Base-by-base conservation (phyloP, 768 basidiomycete genomes). In the Termitomyces sp. region DNA sequence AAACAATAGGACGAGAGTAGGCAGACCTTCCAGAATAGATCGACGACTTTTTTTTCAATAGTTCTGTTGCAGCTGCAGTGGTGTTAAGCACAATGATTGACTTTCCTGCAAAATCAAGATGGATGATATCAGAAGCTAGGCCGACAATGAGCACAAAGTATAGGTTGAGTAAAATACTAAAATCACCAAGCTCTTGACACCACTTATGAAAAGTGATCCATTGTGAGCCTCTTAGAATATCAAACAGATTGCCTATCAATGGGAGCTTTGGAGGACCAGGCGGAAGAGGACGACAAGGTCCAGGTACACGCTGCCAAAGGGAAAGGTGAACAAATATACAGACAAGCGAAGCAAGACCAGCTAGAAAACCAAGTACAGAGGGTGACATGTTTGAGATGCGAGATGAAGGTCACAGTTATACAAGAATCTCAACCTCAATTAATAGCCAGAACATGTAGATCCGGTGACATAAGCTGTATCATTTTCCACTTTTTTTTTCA, bases 101-200 rank as follows among this genome's bases (percentile, higher is more conserved):
- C 43, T 23, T 23, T 23, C n/a, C 20, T 26, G 23, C 46, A 0
- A 28, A 7, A 47, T 28, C 5, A 26, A 47, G 46, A 28, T 47
- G 46, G 28, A 28, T 28, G 0, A 47, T 47, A 2, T 47, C 46
- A 13, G 46, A 47, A 28, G 14, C 46, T 47, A 47, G 26, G 26
- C 13, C 14, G 4, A 47, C 6, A 47, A 14, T 47, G 46, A 47
- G 23, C 26, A 47, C 46, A 16, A 5, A 28, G 46, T 47, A 6
- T 13, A 47, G 14, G 5, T 9, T 5, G 0, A 44, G 41, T 6
- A 12, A 44, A 13, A 43, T 6, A 23, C 23, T 23, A 26, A 26
- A 46, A 75, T 77, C 41, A 64, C 64, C 57, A 58, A 50, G 33
- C 40, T 60, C 56, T 33, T 60, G 20, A 28, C 59, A 60, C 64